Evolutionary conservation across 192 early-diverging fungal genomes (phyloP).

Genomic region (Spinellus fusiger): DNA sequence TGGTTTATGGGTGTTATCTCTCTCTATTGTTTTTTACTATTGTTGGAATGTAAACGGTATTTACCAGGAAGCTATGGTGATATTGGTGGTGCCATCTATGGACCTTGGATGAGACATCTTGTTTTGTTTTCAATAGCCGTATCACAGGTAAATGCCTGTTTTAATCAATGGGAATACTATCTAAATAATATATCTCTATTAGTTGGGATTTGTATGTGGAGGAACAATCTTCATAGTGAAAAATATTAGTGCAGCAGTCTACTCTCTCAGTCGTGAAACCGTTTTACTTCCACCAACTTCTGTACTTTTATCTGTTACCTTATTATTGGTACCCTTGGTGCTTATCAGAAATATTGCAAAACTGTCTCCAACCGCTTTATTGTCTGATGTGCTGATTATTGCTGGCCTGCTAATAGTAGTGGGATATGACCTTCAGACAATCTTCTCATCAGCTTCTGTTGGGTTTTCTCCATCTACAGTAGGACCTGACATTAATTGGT

Average conservation of each 20-base stretch:
- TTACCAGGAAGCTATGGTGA: slow-evolving; percentile 63
- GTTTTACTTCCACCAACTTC: no score
- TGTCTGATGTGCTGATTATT: slow-evolving; percentile 89
- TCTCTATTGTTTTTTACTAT: slow-evolving; percentile 57
- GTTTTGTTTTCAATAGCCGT: slow-evolving; percentile 44
- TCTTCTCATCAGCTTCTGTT: slow-evolving; percentile 47
- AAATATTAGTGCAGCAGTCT: slow-evolving; percentile 74
- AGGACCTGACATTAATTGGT: slow-evolving; percentile 55
- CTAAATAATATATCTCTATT: background rate
- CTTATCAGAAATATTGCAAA: slow-evolving; percentile 87
- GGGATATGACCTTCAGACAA: slow-evolving; percentile 61
- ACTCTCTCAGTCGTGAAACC: no score
- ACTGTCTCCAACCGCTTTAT: slow-evolving; percentile 72
- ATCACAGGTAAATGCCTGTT: slow-evolving; percentile 37
- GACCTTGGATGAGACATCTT: slow-evolving; percentile 50
- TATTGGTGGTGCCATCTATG: slow-evolving; percentile 59
- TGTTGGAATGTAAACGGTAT: slow-evolving; percentile 56
- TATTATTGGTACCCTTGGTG: slow-evolving; percentile 76
- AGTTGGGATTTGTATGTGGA: slow-evolving; percentile 78
- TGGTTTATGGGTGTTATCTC: slow-evolving; percentile 55
- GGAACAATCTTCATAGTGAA: slow-evolving; percentile 88
- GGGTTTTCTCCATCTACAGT: no score
- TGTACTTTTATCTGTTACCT: no score
- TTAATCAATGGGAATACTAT: no score
- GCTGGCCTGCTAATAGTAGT: slow-evolving; percentile 80